Percentiles rank a stretch among this genome's conserved stretches.
phyloP scores from a whole-genome alignment of 148 eudicot genomes.

The Chenopodium suecicum region DNA sequence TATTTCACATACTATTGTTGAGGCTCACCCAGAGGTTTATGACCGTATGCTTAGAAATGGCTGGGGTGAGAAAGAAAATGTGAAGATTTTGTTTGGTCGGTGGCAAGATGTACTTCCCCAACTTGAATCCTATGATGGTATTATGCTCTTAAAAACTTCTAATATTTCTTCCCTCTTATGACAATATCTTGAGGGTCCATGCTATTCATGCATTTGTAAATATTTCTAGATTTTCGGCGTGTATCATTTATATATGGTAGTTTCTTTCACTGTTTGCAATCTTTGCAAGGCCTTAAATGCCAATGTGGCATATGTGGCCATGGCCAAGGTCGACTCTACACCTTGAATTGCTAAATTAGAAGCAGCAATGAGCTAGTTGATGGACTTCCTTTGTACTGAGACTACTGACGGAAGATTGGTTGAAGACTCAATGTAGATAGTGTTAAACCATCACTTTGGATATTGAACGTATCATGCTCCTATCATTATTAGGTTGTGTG shows the following conservation, averaged over 20 bases:
- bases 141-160: slow-evolving; percentile 15
- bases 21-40: slow-evolving; percentile 90
- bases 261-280: background rate
- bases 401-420: background rate
- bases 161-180: background rate
- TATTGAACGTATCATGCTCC: background rate
- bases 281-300: background rate
- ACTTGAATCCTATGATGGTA: slow-evolving; percentile 84
- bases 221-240: background rate
- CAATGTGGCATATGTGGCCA: background rate
- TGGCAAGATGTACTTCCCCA: slow-evolving; percentile 92
- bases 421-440: background rate
- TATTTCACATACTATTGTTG: slow-evolving; percentile 68
- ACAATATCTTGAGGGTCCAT: background rate
- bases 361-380: background rate
- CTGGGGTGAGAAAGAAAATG: slow-evolving; percentile 90
- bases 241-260: background rate
- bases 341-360: background rate
- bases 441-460: background rate
- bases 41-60: slow-evolving; percentile 74
- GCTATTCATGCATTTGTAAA: background rate
- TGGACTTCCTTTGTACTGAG: background rate
- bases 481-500: background rate
- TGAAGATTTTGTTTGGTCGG: slow-evolving; percentile 80
- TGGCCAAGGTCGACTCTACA: background rate